Evolutionary conservation across 345 rosid genomes (phyloP).

Genomic region (Citrus inodora): DNA sequence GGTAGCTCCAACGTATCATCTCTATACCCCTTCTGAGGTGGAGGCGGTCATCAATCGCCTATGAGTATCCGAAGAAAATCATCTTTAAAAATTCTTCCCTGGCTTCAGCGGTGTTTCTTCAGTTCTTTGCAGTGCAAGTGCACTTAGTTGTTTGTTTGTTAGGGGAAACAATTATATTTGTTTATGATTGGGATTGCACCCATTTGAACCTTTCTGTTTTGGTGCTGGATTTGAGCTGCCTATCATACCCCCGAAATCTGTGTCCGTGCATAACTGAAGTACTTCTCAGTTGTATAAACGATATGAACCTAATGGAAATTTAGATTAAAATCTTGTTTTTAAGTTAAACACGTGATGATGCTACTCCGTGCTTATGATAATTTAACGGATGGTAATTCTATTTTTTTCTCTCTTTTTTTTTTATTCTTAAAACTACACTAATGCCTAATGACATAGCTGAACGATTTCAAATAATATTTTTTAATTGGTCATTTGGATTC

Average conservation of each 20-base stretch:
- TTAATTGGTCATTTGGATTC: too few species aligned
- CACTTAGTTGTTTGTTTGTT: constrained; percentile 3
- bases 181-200: constrained; percentile 12
- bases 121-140: neutral
- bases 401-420: too few species aligned
- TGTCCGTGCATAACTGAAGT: neutral
- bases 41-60: constrained; percentile 86
- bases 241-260: neutral
- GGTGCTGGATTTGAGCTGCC: neutral
- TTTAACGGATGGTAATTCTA: too few species aligned
- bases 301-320: constrained; percentile 3
- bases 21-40: constrained; percentile 88
- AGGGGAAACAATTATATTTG: constrained; percentile 7
- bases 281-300: constrained; percentile 1
- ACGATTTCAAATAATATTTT: too few species aligned
- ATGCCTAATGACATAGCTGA: too few species aligned
- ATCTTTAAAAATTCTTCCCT: neutral
- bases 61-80: constrained; percentile 26
- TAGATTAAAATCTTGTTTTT: neutral
- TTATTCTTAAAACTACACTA: too few species aligned
- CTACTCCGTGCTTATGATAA: neutral
- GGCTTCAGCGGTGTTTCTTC: neutral
- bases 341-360: neutral
- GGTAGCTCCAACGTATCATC: constrained; percentile 84
- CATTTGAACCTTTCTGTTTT: constrained; percentile 7